A percentile compares a stretch with the other conserved stretches of the same genome.
These are phyloP conservation scores for Canavalia ensiformis DNA, from an alignment of 306 rosid genomes.

Conservation along the genomic window DNA sequence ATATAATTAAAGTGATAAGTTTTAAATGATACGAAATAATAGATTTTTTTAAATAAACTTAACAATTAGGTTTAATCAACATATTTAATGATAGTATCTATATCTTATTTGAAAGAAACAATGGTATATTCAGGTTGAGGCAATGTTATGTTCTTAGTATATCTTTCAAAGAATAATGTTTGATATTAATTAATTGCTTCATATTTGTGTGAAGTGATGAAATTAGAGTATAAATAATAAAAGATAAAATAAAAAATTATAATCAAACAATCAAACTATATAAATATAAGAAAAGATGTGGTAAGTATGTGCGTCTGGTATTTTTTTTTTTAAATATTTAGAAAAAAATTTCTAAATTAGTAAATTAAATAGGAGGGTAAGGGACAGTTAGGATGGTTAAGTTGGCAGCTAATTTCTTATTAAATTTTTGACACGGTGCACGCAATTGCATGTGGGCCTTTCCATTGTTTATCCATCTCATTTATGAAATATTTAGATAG, in stretches of 20 bases:
- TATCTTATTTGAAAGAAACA: too few species aligned
- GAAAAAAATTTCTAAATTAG: conserved; percentile 19
- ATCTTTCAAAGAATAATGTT: too few species aligned
- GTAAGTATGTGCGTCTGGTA: not conserved
- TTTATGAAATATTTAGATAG: too few species aligned
- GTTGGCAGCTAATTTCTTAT: conserved; percentile 49
- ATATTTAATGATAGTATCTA: not conserved
- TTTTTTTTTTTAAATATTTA: too few species aligned
- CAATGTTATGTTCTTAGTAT: too few species aligned
- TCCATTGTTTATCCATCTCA: not conserved
- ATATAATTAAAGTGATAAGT: not conserved
- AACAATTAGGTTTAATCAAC: not conserved
- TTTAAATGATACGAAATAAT: not conserved
- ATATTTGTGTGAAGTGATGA: not conserved
- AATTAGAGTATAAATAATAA: not conserved
- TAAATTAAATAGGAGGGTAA: conserved; percentile 4
- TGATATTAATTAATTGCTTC: too few species aligned
- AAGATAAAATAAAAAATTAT: not conserved
- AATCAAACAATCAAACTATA: not conserved
- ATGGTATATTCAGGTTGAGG: too few species aligned
- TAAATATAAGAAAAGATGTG: not conserved
- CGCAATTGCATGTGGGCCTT: conserved; percentile 50
- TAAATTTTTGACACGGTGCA: conserved; percentile 47
- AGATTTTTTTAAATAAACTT: not conserved
- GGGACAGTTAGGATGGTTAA: conserved; percentile 42